Evolutionary conservation across 306 rosid genomes (phyloP), one percentile per base, ranked within the genome.

Genomic region (Cucurbita pepo): DNA sequence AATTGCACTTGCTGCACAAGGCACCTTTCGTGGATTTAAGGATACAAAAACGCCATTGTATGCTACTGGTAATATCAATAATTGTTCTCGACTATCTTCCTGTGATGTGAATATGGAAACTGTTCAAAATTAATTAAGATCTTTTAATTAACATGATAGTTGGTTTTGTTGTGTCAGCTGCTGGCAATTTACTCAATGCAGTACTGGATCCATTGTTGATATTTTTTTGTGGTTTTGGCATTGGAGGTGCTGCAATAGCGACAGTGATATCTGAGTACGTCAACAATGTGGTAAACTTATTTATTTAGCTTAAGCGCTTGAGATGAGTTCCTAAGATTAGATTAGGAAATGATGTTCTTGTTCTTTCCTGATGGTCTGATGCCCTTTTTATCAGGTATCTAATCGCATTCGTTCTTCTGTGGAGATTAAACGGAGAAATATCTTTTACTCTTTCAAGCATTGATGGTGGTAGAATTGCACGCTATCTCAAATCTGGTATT

Each of bases 261-360:
- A 89, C 89, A 0, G 94, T 90, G 90, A 90, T 85, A 60, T 89
- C 97, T 86, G 97, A 94, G 97, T 94, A 90, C 73, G 96, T 90
- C 92, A 74, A 67, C 43, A 79, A 86, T 89, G 96, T 89, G 95
- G 90, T 90, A 90, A 94, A 89, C 84, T 86, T 87, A 73, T 78
- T 77, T 67, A 13, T 67, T 71, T 73, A 77, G 69, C 74, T 41
- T 78, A 77, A 78, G 83, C 78, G 58, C 78, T 79, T 72, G 55
- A 19, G 60, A 10, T 69, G 57, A 72, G 85, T 86, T 85, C 50
- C 62, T 14, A 54, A 38, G 61, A 25, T 52, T 65, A 58, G 57
- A 56, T 58, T 74, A 55, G 75, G 64, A 78, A 50, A 21, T 73
- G 66, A 21, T 77, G 45, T 59, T 48, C 18, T 75, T 62, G 18